These are phyloP conservation scores for Cladobotryum mycophilum DNA, from an alignment of 2,329 filamentous ascomycete genomes.

Conservation along the genomic window DNA sequence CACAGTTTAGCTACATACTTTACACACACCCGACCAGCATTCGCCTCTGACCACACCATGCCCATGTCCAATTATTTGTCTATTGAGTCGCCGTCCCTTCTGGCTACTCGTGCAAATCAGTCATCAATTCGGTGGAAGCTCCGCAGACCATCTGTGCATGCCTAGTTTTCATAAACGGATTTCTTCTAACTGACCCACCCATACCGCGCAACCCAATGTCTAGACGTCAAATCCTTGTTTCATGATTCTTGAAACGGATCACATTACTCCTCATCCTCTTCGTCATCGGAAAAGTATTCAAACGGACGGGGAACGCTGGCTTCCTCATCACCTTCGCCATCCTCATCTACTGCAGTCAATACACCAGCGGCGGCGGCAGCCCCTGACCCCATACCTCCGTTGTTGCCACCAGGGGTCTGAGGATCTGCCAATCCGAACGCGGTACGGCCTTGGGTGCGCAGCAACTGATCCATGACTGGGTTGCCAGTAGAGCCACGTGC, in stretches of 20 bases:
- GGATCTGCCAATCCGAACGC: conserved; percentile 25
- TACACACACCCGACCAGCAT: not conserved
- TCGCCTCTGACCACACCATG: not conserved
- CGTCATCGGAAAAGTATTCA: conserved; percentile 69
- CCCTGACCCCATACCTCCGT: conserved; percentile 46
- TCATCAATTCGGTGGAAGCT: too few relatives aligned
- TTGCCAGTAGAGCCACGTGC: conserved; percentile 26
- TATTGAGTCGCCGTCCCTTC: too few relatives aligned
- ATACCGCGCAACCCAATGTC: too few relatives aligned
- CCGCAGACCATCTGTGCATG: too few relatives aligned
- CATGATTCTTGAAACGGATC: not conserved
- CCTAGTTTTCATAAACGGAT: too few relatives aligned
- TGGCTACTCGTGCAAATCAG: too few relatives aligned
- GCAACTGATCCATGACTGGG: conserved; percentile 36
- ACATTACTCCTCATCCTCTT: conserved; percentile 32
- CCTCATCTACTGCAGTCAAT: conserved; percentile 82
- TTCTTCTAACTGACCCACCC: too few relatives aligned
- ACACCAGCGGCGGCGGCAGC: conserved; percentile 72
- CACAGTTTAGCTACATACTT: not conserved
- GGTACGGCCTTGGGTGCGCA: conserved; percentile 33
- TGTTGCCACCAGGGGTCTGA: conserved; percentile 22
- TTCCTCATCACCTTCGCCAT: conserved; percentile 67
- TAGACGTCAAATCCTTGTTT: not conserved
- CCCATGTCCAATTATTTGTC: not conserved
- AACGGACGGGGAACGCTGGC: conserved; percentile 65